A percentile compares a stretch with the other conserved stretches of the same genome.
Conservation (phyloP, 352 stramenopile genomes). For the Phytophthora pinifolia region DNA sequence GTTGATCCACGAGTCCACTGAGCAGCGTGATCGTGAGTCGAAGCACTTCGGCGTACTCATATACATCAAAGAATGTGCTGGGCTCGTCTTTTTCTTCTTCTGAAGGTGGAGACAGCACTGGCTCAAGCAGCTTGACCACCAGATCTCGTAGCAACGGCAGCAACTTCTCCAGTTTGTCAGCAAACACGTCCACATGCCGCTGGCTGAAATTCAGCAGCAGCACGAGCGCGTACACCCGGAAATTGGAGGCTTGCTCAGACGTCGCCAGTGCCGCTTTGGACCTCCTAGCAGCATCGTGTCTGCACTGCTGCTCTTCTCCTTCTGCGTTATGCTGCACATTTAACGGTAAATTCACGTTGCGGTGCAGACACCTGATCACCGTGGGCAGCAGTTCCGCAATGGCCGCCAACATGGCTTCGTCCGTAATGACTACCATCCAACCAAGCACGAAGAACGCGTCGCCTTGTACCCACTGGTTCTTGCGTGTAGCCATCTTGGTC, state of each 20-base stretch:
- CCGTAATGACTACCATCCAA: slow-evolving; percentile 72
- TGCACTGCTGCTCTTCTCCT: neutral
- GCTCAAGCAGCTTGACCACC: slow-evolving; percentile 30
- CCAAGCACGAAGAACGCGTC: slow-evolving; percentile 77
- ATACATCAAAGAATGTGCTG: slow-evolving; percentile 19
- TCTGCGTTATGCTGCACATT: neutral
- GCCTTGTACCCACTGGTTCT: slow-evolving; percentile 75
- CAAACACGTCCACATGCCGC: slow-evolving; percentile 42
- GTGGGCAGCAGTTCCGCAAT: slow-evolving; percentile 45
- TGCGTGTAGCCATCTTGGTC: slow-evolving; percentile 59
- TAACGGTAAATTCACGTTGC: slow-evolving; percentile 34
- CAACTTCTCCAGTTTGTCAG: slow-evolving; percentile 22
- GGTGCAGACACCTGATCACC: slow-evolving; percentile 45
- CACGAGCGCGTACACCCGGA: slow-evolving; percentile 69
- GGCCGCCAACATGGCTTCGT: slow-evolving; percentile 40
- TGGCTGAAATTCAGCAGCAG: slow-evolving; percentile 79
- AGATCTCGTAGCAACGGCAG: slow-evolving; percentile 43
- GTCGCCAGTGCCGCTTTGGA: slow-evolving; percentile 24
- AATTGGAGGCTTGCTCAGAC: slow-evolving; percentile 62
- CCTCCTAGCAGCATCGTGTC: neutral
- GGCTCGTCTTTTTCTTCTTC: neutral
- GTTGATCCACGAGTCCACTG: slow-evolving; percentile 46
- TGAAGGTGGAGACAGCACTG: slow-evolving; percentile 8
- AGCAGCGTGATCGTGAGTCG: slow-evolving; percentile 55
- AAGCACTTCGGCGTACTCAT: slow-evolving; percentile 61